phyloP scores from a whole-genome alignment of 2,329 filamentous ascomycete species.

The Paraphaeosphaeria sporulosa region DNA sequence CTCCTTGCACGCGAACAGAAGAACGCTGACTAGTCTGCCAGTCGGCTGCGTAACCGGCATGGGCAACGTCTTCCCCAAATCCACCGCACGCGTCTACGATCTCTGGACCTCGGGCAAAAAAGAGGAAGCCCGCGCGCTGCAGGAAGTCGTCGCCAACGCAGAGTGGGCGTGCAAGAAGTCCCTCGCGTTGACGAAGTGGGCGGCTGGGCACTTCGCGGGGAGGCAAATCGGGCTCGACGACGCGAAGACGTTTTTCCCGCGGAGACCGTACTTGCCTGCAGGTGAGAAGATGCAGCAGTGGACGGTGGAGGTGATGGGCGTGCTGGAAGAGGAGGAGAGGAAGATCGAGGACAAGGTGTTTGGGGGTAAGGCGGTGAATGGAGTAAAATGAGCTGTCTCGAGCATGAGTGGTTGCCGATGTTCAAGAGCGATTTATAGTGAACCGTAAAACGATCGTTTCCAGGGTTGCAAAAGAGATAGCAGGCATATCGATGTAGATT shows the following conservation, averaged over 20 bases:
- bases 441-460: no score
- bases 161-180: slow-evolving; percentile 62
- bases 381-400: background rate
- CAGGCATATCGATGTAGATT: background rate
- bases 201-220: slow-evolving; percentile 54
- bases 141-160: slow-evolving; percentile 55
- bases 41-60: slow-evolving; percentile 61
- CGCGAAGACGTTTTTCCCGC: slow-evolving; percentile 51
- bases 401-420: no score
- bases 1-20: background rate
- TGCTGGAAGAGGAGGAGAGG: slow-evolving; percentile 45
- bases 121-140: slow-evolving; percentile 51
- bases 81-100: slow-evolving; percentile 52
- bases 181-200: slow-evolving; percentile 58
- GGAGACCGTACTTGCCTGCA: slow-evolving; percentile 54
- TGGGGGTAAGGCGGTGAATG: background rate
- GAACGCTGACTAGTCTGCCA: background rate
- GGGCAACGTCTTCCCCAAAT: slow-evolving; percentile 45
- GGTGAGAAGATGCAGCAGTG: slow-evolving; percentile 52
- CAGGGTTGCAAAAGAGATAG: background rate
- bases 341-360: slow-evolving; percentile 11
- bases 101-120: slow-evolving; percentile 50
- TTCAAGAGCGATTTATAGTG: no score
- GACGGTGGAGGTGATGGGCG: slow-evolving; percentile 53
- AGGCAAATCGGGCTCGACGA: slow-evolving; percentile 47